Conservation (phyloP, 2,329 filamentous ascomycete genomes). For the Furcasterigmium furcatum region DNA sequence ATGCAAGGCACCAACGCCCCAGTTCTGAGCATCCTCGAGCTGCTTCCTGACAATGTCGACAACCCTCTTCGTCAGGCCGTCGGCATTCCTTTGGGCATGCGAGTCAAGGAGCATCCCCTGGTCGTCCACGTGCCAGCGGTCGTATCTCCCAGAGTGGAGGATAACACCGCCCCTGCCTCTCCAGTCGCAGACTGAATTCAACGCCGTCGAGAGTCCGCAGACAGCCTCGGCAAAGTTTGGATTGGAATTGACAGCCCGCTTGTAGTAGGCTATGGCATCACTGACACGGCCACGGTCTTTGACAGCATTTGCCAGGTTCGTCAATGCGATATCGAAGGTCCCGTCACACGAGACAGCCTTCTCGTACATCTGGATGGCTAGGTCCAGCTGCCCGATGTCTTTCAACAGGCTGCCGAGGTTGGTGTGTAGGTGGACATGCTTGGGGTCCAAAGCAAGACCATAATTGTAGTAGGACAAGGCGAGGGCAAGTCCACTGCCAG, state of each 20-base stretch:
- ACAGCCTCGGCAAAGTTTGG: constrained; percentile 96
- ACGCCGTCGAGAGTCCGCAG: constrained; percentile 87
- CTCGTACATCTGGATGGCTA: constrained; percentile 96
- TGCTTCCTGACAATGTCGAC: constrained; percentile 89
- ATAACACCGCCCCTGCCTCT: constrained; percentile 81
- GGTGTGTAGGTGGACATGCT: constrained; percentile 94
- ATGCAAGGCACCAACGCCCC: constrained; percentile 73
- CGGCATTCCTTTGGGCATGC: constrained; percentile 53
- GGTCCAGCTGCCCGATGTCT: constrained; percentile 88
- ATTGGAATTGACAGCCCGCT: constrained; percentile 83
- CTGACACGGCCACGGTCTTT: constrained; percentile 92
- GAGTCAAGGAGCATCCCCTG: constrained; percentile 79
- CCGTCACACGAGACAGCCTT: constrained; percentile 87
- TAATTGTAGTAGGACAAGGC: constrained; percentile 96
- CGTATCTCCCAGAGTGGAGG: constrained; percentile 67
- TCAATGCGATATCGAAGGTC: constrained; percentile 95
- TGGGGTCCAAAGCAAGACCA: constrained; percentile 78
- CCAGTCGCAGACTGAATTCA: constrained; percentile 98
- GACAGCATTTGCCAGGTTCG: constrained; percentile 94
- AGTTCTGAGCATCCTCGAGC: constrained; percentile 77
- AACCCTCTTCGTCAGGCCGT: constrained; percentile 86
- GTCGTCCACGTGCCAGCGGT: constrained; percentile 92
- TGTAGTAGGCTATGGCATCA: constrained; percentile 91
- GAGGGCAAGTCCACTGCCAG: constrained; percentile 83
- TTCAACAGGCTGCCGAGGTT: constrained; percentile 94